Evolutionary conservation across 305 asterid genomes (phyloP).

Genomic region (Fraxinus xanthoxyloides): DNA sequence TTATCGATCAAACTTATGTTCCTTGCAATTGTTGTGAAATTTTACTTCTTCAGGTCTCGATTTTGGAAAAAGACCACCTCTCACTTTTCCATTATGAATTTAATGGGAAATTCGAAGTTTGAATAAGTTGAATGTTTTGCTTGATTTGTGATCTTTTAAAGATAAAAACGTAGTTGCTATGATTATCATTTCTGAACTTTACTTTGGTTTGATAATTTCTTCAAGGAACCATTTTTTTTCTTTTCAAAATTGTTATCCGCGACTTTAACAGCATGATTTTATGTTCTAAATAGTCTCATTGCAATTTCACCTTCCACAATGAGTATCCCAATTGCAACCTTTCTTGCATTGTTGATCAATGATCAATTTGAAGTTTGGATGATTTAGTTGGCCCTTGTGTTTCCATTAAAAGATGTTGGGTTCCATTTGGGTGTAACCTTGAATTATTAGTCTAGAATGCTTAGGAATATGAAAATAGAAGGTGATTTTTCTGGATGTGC

Average conservation of each 20-base stretch:
- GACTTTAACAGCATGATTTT: constrained; percentile 8
- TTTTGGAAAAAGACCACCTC: not conserved
- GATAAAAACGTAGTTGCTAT: not conserved
- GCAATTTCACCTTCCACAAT: constrained; percentile 3
- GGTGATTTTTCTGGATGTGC: not conserved
- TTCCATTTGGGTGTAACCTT: not conserved
- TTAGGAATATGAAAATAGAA: not conserved
- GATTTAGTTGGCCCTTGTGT: not conserved
- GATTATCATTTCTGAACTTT: constrained; percentile 10
- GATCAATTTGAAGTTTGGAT: not conserved
- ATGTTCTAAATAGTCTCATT: constrained; percentile 5
- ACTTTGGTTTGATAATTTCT: not conserved
- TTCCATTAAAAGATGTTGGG: not conserved
- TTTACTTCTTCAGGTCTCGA: not conserved
- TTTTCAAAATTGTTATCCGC: not conserved
- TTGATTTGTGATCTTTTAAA: not conserved
- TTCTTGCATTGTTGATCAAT: not conserved
- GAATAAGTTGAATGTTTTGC: not conserved
- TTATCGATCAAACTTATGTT: not conserved
- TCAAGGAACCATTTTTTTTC: not conserved
- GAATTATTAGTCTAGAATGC: not conserved
- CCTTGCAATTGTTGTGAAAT: not conserved
- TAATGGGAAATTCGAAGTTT: not conserved
- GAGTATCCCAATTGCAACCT: not conserved
- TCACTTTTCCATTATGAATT: not conserved